Base-by-base conservation (phyloP, 2,329 filamentous ascomycete species). In the Nemania bipapillata region DNA sequence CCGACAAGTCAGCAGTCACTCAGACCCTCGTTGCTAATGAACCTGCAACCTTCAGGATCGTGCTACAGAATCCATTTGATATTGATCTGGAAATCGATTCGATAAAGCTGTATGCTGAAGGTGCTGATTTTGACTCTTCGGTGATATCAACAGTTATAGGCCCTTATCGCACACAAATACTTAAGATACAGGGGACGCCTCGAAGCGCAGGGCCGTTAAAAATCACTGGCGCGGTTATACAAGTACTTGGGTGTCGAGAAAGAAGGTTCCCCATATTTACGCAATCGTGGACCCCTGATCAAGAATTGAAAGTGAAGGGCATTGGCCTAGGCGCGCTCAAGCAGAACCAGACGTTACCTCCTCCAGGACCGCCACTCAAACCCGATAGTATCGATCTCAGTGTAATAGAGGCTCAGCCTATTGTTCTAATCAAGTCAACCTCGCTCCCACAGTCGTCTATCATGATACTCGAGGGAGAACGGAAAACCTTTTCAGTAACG, bases 401-500 rank as follows among this genome's bases (percentile, higher is more conserved):
- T 60, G 92, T 97, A 26, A 94, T 97, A 65, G 86, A 89, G 2
- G 84, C 89, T 52, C 93, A 97, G 77, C 96, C 96, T 5, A 81
- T 92, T 3, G 83, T 98, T 3, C 82, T 90, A 2, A 86, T 97
- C 22, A 91, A 92, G 75, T 90, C 90, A 7, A 91, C 91, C 3
- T 93, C 91, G 12, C 85, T 97, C 1, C 88, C 91, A 0, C 94
- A 97, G 76, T 92, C 92, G 24, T 92, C 93, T 9, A 83, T 97
- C 40, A 97, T 97, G 94, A 86, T 99, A 11, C 84, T 99, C 5
- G 95, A 98, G 81, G 96, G 96, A 50, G 95, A 99, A 80, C 87
- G 87, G 24, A 90, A 90, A 73, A 83, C 84, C 0, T 96, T 98
- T 76, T 90, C 88, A 0, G 86, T 97, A 17, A 94, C 91, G 0